phyloP scores from a whole-genome alignment of 2,329 filamentous ascomycete genomes.

The Penicillium expansum region DNA sequence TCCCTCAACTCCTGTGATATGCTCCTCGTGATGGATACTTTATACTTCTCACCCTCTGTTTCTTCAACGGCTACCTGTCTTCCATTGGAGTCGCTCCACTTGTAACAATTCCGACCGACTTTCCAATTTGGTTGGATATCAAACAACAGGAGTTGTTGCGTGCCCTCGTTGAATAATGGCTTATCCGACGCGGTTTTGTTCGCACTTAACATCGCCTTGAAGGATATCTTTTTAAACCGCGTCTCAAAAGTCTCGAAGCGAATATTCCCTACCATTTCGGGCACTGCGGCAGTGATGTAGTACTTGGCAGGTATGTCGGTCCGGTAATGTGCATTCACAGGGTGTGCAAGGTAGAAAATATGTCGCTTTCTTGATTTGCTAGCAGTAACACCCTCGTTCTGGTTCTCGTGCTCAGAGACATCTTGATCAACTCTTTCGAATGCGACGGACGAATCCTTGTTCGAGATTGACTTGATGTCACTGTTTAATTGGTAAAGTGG shows the following conservation, averaged over 20 bases:
- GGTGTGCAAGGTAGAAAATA: slow-evolving; percentile 17
- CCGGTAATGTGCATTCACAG: slow-evolving; percentile 17
- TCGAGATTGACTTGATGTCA: background rate
- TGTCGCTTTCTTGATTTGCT: background rate
- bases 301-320: slow-evolving; percentile 15
- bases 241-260: slow-evolving; percentile 7
- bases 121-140: slow-evolving; percentile 2
- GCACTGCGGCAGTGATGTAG: slow-evolving; percentile 12
- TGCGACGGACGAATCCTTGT: background rate
- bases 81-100: slow-evolving; percentile 2
- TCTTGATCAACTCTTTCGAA: background rate
- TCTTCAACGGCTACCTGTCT: slow-evolving; percentile 4
- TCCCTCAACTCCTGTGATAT: slow-evolving; percentile 11
- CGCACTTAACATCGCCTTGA: background rate
- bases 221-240: slow-evolving; percentile 1
- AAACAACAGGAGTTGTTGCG: background rate
- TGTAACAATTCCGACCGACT: slow-evolving; percentile 7
- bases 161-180: background rate
- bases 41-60: background rate
- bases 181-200: background rate
- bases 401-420: background rate
- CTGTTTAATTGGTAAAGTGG: background rate
- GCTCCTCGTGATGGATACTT: slow-evolving; percentile 1
- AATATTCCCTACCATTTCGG: slow-evolving; percentile 15
- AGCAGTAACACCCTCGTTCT: background rate